Evolutionary conservation across 1,139 yeast species (phyloP).

Genomic region (Yamadazyma jaroonii): DNA sequence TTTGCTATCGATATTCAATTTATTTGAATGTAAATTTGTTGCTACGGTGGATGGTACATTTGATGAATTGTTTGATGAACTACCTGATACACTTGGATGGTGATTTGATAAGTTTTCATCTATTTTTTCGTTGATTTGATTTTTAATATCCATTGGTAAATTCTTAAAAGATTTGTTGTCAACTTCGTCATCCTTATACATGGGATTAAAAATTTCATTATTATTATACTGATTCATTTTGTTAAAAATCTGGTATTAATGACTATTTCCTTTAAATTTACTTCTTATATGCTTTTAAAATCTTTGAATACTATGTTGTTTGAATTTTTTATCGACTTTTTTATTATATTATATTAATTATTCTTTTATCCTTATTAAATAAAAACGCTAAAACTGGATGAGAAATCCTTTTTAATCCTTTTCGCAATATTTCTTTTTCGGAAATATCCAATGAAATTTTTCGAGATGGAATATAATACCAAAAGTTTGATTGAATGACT

Average conservation of each 20-base stretch:
- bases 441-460: conserved; percentile 1
- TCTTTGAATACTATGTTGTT: no score
- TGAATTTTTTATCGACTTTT: no score
- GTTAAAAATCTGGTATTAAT: no score
- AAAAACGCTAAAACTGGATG: conserved; percentile 3
- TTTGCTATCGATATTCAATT: background rate
- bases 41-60: background rate
- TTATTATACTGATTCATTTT: conserved; percentile 7
- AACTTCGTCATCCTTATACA: conserved; percentile 5
- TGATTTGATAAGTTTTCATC: background rate
- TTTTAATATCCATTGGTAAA: background rate
- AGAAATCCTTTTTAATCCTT: conserved; percentile 1
- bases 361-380: conserved; percentile 6
- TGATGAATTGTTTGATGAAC: background rate
- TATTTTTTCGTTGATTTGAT: background rate
- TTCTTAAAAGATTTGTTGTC: background rate
- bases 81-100: background rate
- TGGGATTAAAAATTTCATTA: conserved; percentile 8
- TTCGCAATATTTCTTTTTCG: conserved; percentile 1
- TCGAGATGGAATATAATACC: no score
- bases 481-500: no score
- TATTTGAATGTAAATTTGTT: background rate
- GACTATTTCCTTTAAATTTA: no score
- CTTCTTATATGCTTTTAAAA: no score
- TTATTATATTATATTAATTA: conserved; percentile 1